phyloP scores from a whole-genome alignment of 1,284 basidiomycete genomes.

The Mixia osmundae region DNA sequence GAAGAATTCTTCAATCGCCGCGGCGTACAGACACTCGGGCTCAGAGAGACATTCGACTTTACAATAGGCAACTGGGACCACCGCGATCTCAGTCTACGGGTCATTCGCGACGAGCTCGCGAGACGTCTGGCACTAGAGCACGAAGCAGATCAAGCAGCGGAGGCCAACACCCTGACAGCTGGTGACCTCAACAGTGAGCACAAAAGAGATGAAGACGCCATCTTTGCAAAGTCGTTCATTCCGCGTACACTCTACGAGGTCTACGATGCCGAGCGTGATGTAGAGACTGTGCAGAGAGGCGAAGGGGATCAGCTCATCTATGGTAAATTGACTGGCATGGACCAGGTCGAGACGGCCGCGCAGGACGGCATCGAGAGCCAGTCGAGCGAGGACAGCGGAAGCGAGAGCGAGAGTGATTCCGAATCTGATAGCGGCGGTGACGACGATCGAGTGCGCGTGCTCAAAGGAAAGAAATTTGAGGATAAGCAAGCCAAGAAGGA shows the following conservation, averaged over 20 bases:
- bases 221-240: conserved; percentile 74
- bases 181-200: conserved; percentile 17
- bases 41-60: conserved; percentile 54
- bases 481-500: conserved; percentile 86
- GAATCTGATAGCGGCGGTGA: conserved; percentile 15
- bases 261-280: conserved; percentile 74
- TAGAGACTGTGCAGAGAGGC: conserved; percentile 43
- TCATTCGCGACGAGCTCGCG: conserved; percentile 10
- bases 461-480: conserved; percentile 68
- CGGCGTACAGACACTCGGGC: conserved; percentile 52
- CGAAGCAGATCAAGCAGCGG: conserved; percentile 9
- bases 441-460: conserved; percentile 31
- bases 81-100: too few species aligned
- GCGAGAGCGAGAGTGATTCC: conserved; percentile 2
- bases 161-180: conserved; percentile 11
- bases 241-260: conserved; percentile 78
- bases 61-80: too few species aligned
- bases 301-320: conserved; percentile 56
- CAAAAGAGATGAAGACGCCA: conserved; percentile 50
- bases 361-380: neutral
- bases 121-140: conserved; percentile 8
- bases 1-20: conserved; percentile 72
- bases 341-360: conserved; percentile 16
- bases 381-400: neutral
- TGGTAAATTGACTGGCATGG: conserved; percentile 50